Evolutionary conservation across 768 basidiomycete species (phyloP), one percentile per base, ranked within the genome.

Genomic region (Suillus discolor): DNA sequence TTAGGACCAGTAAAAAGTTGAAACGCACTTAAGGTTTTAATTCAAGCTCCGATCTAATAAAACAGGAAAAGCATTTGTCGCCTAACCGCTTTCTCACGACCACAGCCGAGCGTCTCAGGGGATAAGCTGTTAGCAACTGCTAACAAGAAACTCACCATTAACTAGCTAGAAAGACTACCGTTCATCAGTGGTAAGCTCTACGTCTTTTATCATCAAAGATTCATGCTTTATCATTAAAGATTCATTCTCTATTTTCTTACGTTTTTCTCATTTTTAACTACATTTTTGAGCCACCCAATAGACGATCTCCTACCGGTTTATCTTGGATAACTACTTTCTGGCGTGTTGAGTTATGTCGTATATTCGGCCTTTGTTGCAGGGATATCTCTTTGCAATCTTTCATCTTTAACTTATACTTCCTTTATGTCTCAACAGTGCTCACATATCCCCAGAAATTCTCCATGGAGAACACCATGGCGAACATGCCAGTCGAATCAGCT

Each of bases 111-210:
- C 69, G 76, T 69, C 69, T 68, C 66, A 71, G 70, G 73, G 75
- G 77, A 75, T 76, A 76, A 71, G 65, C 70, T 66, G 74, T 76
- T 76, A 76, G 70, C 77, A 73, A 71, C 73, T 77, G 72, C 70
- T n/a, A 62, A 61, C 41, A 64, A 63, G 66, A 75, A 77, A 69
- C 68, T 66, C 38, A 31, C 62, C 66, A 47, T 60, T 68, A 62
- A 71, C 68, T 53, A 47, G 66, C 63, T 25, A 31, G 12, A 42
- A 60, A 42, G 59, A 60, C 41, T 38, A 3, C 16, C 31, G 23
- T 6, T 41, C 62, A 71, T 65, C 65, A 71, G 64, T 62, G 18
- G 75, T 77, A 69, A 77, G 75, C 77, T 15, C 47, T 55, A 62
- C 67, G 3, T 66, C 54, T 38, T 65, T 31, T 57, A 69, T 69